Base-by-base conservation (phyloP, 202 grass and related monocot genomes). In the Cymbopogon flexuosus region DNA sequence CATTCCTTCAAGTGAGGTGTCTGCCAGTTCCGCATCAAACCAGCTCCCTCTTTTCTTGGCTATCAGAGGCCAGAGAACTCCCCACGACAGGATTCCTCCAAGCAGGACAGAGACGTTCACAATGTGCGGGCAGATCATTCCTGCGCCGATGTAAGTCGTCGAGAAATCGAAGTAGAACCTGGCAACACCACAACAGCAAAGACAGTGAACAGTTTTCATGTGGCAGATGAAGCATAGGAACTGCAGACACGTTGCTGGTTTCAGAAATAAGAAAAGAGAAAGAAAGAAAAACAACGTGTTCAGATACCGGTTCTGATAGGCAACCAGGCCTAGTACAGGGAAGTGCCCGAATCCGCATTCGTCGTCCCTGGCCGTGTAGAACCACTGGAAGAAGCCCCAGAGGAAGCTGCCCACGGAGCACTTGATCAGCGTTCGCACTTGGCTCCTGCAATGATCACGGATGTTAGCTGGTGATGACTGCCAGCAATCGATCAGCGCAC, bases 321-420 rank as follows among this genome's bases (percentile, higher is more conserved):
- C 93, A 76, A 90, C 68, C 52, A 97, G 79, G 54, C 93, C 93
- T n/a, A 97, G 68, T 79, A 89, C 88, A 23, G 91, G 93, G 75
- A 85, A 88, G 14, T 15, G 27, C 3, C 16, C 41, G 43, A 86
- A 88, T 67, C 94, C 94, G 34, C 94, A 97, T 27, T 27, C 27
- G 47, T 65, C 58, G 24, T 90, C 83, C 7, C 82, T 85, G 27
- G 72, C 94, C 19, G 94, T 93, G 36, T 88, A 97, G 74, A 97
- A 97, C 94, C 94, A 97, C 56, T 97, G 91, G 70, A 97, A 97
- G 78, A 97, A 93, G 3, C 85, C 89, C 94, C 91, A 97, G 0
- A 90, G 2, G 71, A 97, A 94, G 71, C 87, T 90, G 37, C 76
- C 13, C 9, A 51, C 57, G 34, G 92, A 94, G 78, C 64, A 94